Conservation (phyloP, 257 asterid species). For the Paulownia fortunei region DNA sequence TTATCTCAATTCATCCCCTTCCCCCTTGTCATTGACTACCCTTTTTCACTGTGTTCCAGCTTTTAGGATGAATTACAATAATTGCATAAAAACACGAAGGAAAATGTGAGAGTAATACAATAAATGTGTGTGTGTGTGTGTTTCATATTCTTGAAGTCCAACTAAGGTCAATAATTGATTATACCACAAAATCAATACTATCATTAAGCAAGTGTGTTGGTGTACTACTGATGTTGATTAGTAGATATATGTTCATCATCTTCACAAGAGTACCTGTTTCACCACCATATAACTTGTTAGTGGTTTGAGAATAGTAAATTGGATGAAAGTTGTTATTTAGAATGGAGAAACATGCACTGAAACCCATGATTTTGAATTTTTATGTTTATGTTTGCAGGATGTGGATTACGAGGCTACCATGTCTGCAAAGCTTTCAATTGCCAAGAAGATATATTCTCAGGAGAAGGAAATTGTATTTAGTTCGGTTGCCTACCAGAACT, state of each 20-base stretch:
- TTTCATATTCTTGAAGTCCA: not conserved
- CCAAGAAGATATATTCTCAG: constrained; percentile 73
- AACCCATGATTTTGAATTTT: not conserved
- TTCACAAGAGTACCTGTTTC: not conserved
- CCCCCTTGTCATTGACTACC: not conserved
- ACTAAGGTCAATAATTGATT: not conserved
- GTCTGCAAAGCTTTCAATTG: constrained; percentile 84
- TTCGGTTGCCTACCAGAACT: constrained; percentile 70
- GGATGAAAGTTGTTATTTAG: not conserved
- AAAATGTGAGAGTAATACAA: not conserved
- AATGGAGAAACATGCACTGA: not conserved
- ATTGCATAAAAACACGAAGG: not conserved
- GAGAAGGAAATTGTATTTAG: constrained; percentile 78
- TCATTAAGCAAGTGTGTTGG: not conserved
- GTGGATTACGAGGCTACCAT: constrained; percentile 92
- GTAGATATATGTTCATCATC: not conserved
- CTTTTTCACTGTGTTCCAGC: not conserved
- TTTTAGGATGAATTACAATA: not conserved
- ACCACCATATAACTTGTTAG: not conserved
- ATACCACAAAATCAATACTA: not conserved
- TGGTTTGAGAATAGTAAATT: not conserved
- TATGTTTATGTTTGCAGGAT: constrained; percentile 50
- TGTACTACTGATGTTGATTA: not conserved
- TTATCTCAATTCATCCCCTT: not conserved
- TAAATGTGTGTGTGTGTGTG: not conserved